Conservation (phyloP, 202 grass and related monocot genomes). For the Carex sylvatica region DNA sequence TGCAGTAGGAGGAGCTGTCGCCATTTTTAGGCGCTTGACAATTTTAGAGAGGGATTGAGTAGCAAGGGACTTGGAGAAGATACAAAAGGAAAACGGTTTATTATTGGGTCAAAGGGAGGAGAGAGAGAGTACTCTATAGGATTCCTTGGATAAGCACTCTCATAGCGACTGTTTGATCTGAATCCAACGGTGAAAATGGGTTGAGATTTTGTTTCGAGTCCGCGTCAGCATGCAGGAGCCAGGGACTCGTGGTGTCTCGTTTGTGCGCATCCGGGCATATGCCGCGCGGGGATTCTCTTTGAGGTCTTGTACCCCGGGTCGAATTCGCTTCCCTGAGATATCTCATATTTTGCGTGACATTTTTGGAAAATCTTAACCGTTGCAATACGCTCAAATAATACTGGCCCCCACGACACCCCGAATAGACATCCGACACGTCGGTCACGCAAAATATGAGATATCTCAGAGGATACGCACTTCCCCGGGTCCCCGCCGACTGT, state of each 20-base stretch:
- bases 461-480: too few species aligned
- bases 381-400: too few species aligned
- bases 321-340: too few species aligned
- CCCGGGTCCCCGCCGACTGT: too few species aligned
- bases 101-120: not conserved
- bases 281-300: slow-evolving; percentile 6
- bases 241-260: not conserved
- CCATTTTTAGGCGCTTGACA: not conserved
- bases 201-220: not conserved
- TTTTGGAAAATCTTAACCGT: too few species aligned
- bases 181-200: not conserved
- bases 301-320: too few species aligned
- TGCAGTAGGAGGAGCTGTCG: slow-evolving; percentile 24
- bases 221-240: not conserved
- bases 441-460: too few species aligned
- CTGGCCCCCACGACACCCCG: too few species aligned
- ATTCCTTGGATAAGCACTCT: slow-evolving; percentile 20
- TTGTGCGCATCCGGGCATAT: slow-evolving; percentile 11
- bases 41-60: not conserved
- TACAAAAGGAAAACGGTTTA: not conserved
- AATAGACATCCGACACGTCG: too few species aligned
- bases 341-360: too few species aligned
- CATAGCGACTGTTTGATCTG: not conserved
- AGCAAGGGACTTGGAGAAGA: not conserved
- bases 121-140: not conserved